Conservation (phyloP, 495 filamentous ascomycete species). For the Neurospora tetrasperma region DNA sequence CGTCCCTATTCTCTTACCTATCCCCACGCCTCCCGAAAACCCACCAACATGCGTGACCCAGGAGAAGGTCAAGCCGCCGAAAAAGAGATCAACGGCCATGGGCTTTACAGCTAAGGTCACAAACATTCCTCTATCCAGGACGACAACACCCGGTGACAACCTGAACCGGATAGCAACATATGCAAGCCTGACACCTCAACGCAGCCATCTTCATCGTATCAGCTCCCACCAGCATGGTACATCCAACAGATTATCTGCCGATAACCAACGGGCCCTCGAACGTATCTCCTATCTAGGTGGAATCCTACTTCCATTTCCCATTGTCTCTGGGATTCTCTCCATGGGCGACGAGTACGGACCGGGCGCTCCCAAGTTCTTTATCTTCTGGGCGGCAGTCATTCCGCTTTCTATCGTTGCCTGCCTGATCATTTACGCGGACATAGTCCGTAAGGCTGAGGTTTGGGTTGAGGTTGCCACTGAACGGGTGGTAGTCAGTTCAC, state of each 20-base stretch:
- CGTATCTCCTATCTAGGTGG: slow-evolving; percentile 35
- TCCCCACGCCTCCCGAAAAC: neutral
- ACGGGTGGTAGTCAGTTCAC: slow-evolving; percentile 3
- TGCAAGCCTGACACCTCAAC: neutral
- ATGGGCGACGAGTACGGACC: slow-evolving; percentile 32
- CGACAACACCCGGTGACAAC: neutral
- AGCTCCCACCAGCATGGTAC: neutral
- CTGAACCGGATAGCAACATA: neutral
- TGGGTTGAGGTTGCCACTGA: slow-evolving; percentile 32
- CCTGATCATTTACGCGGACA: slow-evolving; percentile 33
- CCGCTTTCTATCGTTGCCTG: slow-evolving; percentile 25
- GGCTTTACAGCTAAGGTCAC: neutral
- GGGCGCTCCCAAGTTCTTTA: slow-evolving; percentile 23
- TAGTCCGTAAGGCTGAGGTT: slow-evolving; percentile 32
- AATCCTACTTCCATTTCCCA: slow-evolving; percentile 29
- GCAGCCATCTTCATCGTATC: slow-evolving; percentile 1
- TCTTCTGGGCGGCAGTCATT: slow-evolving; percentile 30
- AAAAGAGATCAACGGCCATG: neutral
- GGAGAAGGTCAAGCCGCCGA: neutral
- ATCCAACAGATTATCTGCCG: slow-evolving; percentile 7
- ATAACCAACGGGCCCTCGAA: slow-evolving; percentile 29
- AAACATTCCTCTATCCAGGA: neutral
- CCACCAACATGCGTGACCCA: neutral
- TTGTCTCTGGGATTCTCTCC: slow-evolving; percentile 31
- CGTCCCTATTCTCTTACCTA: neutral